These are phyloP conservation scores for Penicillium cosmopolitanum DNA, from an alignment of 495 filamentous ascomycete species.

Conservation along the genomic window DNA sequence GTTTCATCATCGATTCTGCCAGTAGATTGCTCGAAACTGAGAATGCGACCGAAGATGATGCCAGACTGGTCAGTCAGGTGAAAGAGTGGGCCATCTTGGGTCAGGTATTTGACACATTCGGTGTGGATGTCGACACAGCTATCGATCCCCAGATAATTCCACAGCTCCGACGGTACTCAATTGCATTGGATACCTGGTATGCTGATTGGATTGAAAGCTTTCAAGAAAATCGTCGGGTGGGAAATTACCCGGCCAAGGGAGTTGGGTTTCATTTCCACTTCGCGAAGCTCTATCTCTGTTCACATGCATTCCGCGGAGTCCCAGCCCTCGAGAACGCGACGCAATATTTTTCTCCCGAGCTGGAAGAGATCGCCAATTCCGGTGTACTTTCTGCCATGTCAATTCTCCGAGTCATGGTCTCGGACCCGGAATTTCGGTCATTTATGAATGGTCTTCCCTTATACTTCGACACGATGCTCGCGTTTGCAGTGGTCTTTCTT, in stretches of 20 bases:
- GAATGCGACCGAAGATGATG: slow-evolving; percentile 39
- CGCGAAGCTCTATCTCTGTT: slow-evolving; percentile 41
- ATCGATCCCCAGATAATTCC: slow-evolving; percentile 26
- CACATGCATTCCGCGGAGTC: slow-evolving; percentile 38
- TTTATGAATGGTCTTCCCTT: slow-evolving; percentile 37
- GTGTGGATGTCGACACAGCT: slow-evolving; percentile 39
- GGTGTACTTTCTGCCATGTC: slow-evolving; percentile 36
- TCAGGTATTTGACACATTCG: slow-evolving; percentile 43
- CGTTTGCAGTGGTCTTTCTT: slow-evolving; percentile 41
- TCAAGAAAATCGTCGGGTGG: slow-evolving; percentile 26
- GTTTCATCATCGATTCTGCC: slow-evolving; percentile 27
- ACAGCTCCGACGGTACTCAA: slow-evolving; percentile 32
- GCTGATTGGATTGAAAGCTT: slow-evolving; percentile 39
- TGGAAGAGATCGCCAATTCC: slow-evolving; percentile 38
- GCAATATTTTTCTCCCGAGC: slow-evolving; percentile 23
- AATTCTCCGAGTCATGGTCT: slow-evolving; percentile 34
- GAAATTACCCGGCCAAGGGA: slow-evolving; percentile 36
- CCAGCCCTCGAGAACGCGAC: slow-evolving; percentile 9
- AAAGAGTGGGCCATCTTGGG: slow-evolving; percentile 37
- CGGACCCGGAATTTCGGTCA: slow-evolving; percentile 33
- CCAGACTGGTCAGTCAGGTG: slow-evolving; percentile 40
- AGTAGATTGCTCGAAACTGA: slow-evolving; percentile 29
- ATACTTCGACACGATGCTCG: slow-evolving; percentile 42
- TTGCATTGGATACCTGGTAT: slow-evolving; percentile 35
- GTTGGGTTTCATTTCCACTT: slow-evolving; percentile 38